Conservation (phyloP, 345 rosid genomes). For the Cardamine resedifolia region DNA sequence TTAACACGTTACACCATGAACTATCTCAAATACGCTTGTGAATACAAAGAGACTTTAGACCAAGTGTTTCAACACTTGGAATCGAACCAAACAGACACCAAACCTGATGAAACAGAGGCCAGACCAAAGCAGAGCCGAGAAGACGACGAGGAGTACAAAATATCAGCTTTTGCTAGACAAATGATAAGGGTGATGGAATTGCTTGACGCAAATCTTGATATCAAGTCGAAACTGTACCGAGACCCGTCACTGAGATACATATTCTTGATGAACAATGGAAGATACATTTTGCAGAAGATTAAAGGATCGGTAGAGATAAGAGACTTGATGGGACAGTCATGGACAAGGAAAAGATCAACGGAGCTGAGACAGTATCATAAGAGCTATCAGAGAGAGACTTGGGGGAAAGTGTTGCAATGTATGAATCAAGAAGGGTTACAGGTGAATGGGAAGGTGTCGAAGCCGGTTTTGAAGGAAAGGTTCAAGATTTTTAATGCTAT, state of each 20-base stretch:
- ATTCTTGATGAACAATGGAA: conserved; percentile 92
- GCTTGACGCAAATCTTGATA: conserved; percentile 61
- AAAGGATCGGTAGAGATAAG: conserved; percentile 66
- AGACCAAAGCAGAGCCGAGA: conserved; percentile 17
- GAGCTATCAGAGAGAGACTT: conserved; percentile 82
- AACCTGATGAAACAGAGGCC: conserved; percentile 31
- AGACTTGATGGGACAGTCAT: conserved; percentile 51
- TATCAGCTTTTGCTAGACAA: conserved; percentile 46
- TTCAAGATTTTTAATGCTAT: conserved; percentile 67
- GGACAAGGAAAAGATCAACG: conserved; percentile 66
- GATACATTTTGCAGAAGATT: conserved; percentile 74
- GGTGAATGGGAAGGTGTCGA: conserved; percentile 62
- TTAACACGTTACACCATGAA: conserved; percentile 91
- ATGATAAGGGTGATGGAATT: conserved; percentile 64
- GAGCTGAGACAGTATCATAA: conserved; percentile 75
- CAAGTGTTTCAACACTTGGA: conserved; percentile 58
- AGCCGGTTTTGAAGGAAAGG: conserved; percentile 71
- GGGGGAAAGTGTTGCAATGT: conserved; percentile 64
- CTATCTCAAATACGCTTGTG: conserved; percentile 73
- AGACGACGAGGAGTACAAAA: conserved; percentile 32
- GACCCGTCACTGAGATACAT: conserved; percentile 60
- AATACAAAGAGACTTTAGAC: conserved; percentile 66
- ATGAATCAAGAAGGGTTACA: conserved; percentile 68
- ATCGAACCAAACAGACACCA: not conserved
- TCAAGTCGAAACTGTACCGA: conserved; percentile 61